phyloP scores from a whole-genome alignment of 2,329 filamentous ascomycete species.

The Bipolaris oryzae region DNA sequence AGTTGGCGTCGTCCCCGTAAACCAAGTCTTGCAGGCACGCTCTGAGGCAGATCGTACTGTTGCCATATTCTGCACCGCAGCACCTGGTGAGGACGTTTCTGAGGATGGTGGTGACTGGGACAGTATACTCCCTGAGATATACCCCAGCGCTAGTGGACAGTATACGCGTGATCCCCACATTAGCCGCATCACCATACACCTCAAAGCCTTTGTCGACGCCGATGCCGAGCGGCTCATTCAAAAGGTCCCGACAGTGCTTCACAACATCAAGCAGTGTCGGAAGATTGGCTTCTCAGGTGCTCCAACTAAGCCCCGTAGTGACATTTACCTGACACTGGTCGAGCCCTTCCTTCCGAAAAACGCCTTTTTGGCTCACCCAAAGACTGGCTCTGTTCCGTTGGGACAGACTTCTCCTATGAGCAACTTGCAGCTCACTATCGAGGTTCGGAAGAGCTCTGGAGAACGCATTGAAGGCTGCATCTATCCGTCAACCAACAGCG shows the following conservation, averaged over 20 bases:
- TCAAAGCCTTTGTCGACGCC: slow-evolving; percentile 76
- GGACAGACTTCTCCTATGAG: slow-evolving; percentile 67
- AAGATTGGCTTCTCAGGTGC: slow-evolving; percentile 95
- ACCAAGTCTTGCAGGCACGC: slow-evolving; percentile 71
- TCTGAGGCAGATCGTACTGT: slow-evolving; percentile 78
- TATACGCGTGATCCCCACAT: slow-evolving; percentile 75
- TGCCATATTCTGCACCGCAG: slow-evolving; percentile 73
- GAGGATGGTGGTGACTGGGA: slow-evolving; percentile 72
- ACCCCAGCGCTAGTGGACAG: slow-evolving; percentile 73
- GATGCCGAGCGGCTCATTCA: slow-evolving; percentile 84
- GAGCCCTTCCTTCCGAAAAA: slow-evolving; percentile 77
- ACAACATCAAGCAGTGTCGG: slow-evolving; percentile 78
- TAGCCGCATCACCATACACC: slow-evolving; percentile 77
- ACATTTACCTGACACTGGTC: slow-evolving; percentile 90
- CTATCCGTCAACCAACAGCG: slow-evolving; percentile 80
- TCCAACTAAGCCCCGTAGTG: slow-evolving; percentile 83
- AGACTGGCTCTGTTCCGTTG: slow-evolving; percentile 80
- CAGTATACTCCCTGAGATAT: slow-evolving; percentile 66
- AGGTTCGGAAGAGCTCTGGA: slow-evolving; percentile 79
- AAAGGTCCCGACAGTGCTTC: slow-evolving; percentile 83
- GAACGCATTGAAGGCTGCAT: slow-evolving; percentile 88
- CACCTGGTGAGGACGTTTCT: slow-evolving; percentile 36
- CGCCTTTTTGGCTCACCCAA: slow-evolving; percentile 68
- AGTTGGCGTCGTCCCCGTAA: slow-evolving; percentile 77
- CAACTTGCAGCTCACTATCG: slow-evolving; percentile 86